These are phyloP conservation scores for Scytalidium sp. DNA, from an alignment of 2,329 filamentous ascomycete species.

Conservation along the genomic window DNA sequence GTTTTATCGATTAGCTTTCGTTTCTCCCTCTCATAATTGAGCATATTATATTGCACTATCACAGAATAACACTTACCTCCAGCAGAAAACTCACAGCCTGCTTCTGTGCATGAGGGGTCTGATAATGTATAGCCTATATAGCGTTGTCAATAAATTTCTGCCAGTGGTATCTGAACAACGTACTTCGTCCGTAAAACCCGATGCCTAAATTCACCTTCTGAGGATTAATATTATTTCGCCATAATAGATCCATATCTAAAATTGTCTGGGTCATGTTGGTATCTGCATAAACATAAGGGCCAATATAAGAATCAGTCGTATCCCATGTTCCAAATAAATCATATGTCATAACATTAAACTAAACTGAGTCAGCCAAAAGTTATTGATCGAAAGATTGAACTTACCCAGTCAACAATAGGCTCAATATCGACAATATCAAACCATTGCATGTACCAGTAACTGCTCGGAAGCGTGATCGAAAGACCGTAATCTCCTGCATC, in stretches of 20 bases:
- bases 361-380: neutral
- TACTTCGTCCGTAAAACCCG: conserved; percentile 39
- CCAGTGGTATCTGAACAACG: neutral
- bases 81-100: conserved; percentile 20
- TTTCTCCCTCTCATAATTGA: too few relatives aligned
- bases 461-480: conserved; percentile 25
- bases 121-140: conserved; percentile 6
- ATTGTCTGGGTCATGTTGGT: conserved; percentile 47
- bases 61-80: conserved; percentile 1
- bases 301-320: conserved; percentile 21
- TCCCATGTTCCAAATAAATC: conserved; percentile 41
- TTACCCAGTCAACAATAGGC: conserved; percentile 30
- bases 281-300: conserved; percentile 32
- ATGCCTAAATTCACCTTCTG: conserved; percentile 40
- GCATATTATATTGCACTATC: neutral
- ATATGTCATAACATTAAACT: conserved; percentile 43
- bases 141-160: neutral
- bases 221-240: conserved; percentile 39
- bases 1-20: neutral
- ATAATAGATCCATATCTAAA: conserved; percentile 38
- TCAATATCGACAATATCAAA: conserved; percentile 5
- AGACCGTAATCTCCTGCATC: conserved; percentile 1
- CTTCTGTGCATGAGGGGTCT: conserved; percentile 16
- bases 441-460: conserved; percentile 6
- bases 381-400: neutral